Percentiles rank a stretch among this genome's conserved stretches.
These are phyloP conservation scores for Nothopassalora personata DNA, from an alignment of 2,329 filamentous ascomycete genomes.

Conservation along the genomic window DNA sequence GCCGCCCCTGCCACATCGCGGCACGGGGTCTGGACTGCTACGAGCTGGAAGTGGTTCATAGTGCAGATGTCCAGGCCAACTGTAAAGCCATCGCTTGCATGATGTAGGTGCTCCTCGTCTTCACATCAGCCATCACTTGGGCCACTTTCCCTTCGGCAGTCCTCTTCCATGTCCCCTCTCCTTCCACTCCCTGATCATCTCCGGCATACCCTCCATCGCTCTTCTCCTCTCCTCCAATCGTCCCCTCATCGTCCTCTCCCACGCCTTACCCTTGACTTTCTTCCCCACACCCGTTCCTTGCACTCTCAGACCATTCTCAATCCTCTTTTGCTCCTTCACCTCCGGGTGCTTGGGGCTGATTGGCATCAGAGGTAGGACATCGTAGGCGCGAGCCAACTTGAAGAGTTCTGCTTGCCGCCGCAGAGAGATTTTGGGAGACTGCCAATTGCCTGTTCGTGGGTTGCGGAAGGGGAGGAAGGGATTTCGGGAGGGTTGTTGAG, in stretches of 20 bases:
- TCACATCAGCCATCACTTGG: constrained; percentile 35
- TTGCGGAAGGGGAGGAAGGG: constrained; percentile 80
- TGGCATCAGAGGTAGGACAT: constrained; percentile 33
- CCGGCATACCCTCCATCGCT: constrained; percentile 93
- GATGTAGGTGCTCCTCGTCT: no score
- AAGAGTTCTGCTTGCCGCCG: constrained; percentile 86
- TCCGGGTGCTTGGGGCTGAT: constrained; percentile 40
- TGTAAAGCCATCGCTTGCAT: no score
- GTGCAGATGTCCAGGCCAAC: no score
- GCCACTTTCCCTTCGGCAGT: constrained; percentile 63
- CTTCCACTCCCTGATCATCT: constrained; percentile 89
- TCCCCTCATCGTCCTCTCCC: constrained; percentile 79
- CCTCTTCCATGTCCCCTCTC: constrained; percentile 73
- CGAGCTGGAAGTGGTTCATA: no score
- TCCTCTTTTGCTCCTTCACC: constrained; percentile 62
- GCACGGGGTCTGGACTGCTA: no score
- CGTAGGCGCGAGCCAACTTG: constrained; percentile 66
- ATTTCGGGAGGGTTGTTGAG: constrained; percentile 44
- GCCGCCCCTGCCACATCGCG: no score
- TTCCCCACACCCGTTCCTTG: constrained; percentile 86
- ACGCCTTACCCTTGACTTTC: constrained; percentile 88
- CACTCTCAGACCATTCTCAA: constrained; percentile 75
- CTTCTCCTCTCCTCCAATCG: constrained; percentile 82
- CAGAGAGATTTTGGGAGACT: constrained; percentile 75
- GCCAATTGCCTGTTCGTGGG: constrained; percentile 73